Base-by-base conservation (phyloP, 2,329 filamentous ascomycete species). In the Pestalotiopsis sp. region DNA sequence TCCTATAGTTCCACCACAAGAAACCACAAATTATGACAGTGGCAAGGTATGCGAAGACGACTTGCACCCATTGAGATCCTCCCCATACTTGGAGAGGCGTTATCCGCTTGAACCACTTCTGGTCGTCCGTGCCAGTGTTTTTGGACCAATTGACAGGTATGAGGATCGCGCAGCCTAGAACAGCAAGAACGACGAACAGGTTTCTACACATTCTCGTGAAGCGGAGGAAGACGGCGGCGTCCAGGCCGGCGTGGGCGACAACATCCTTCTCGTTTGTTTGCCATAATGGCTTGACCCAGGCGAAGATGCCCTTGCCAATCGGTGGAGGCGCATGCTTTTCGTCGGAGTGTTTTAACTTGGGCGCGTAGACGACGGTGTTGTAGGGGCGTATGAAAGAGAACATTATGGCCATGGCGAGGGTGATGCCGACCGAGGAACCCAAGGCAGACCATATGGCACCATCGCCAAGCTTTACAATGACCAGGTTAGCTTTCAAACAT, bases 301-400 rank as follows among this genome's bases (percentile, higher is more conserved):
- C 91, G 78, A 97, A 94, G 11, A 95, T 83, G n/a, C 93, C 92
- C 77, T 92, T 97, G 68, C 92, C 93, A 75, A 98, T 87, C 0
- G 92, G 90, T 13, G 96, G 96, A 20, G 95, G 96, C 11, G 93
- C 89, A 82, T 97, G 94, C 80, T 92, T 94, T 73, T 94, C 90
- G 79, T 98, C 95, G 78, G 94, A 92, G 84, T 98, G 92, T 79
- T 97, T 97, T 63, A 97, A 86, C 79, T 97, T 95, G 56, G 96
- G 96, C 3, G 96, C 95, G 82, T 99, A 99, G 62, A 99, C 93
- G 74, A 95, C 88, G 68, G 91, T 92, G 80, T 98, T 95, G 80
- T 95, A 94, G 4, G 96, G 96, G 70, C 96, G 93, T 67, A 98
- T 85, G 75, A 98, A 84, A 71, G 94, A 97, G 86, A 98, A 99